Base-by-base conservation (phyloP, 352 stramenopile species). In the Globisporangium okanoganense region DNA sequence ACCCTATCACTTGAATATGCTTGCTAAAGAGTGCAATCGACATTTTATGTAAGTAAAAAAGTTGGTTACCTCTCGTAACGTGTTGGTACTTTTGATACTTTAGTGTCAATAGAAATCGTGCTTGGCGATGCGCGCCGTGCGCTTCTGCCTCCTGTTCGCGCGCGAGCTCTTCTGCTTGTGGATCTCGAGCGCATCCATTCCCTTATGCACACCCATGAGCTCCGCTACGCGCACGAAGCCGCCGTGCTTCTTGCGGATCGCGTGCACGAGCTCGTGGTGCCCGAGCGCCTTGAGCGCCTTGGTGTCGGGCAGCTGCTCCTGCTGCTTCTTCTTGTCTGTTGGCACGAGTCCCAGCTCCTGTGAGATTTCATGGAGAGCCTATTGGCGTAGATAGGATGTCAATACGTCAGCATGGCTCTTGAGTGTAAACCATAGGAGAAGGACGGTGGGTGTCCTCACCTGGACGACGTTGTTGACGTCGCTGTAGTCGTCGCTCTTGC, bases 191-290 rank as follows among this genome's bases (percentile, higher is more conserved):
- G 75, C 59, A 7, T 81, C 58, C 16, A 65, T 22, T 0, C 76
- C 66, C 13, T 79, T 79, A 13, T 10, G 43, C 8, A 76, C 58
- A 1, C 82, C 82, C 52, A 94, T 65, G 59, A 87, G 88, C 31
- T 64, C 36, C 7, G 82, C 79, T 18, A 94, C 76, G 25, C 61
- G 44, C 29, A 87, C 78, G 33, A 94, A 77, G 6, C 85, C 82
- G 25, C 85, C 85, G 62, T 94, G 85, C 52, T 92, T 92, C 62
- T 94, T 94, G 41, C 81, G 85, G 61, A 94, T 92, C 8, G 85
- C 80, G 33, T 83, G 64, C 38, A 94, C 69, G 24, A 94, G 62
- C 3, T 77, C 67, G 14, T 71, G 66, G 55, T 91, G 79, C 12
- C 82, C 85, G 16, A 88, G 68, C 1, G 77, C 66, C 52, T 94